Percentiles rank a stretch among this genome's conserved stretches.
phyloP scores from a whole-genome alignment of 148 eudicot species.

The Arctostaphylos glauca region DNA sequence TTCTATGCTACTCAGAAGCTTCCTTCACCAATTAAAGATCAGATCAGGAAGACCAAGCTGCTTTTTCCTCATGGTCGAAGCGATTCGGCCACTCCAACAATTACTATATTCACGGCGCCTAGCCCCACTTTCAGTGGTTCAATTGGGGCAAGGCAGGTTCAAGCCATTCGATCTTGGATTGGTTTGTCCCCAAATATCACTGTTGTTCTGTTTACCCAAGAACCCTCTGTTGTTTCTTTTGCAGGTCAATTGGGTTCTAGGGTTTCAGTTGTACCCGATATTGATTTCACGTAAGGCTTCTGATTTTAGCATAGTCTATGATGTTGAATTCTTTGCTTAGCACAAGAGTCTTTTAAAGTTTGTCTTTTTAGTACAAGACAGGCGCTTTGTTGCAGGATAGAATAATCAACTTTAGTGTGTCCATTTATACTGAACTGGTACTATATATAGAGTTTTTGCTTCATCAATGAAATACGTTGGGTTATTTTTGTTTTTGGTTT shows the following conservation, averaged over 20 bases:
- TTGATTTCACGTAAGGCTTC: conserved; percentile 1
- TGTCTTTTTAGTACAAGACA: not conserved
- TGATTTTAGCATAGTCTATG: not conserved
- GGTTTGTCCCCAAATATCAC: conserved; percentile 1
- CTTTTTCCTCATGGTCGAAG: not conserved
- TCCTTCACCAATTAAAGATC: not conserved
- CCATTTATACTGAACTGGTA: not conserved
- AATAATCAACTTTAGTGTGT: not conserved
- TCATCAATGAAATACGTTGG: not conserved
- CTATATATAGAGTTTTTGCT: not conserved
- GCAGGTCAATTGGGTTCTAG: not conserved
- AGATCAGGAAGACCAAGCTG: not conserved
- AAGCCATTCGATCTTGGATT: conserved; percentile 3
- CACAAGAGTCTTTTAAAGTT: not conserved
- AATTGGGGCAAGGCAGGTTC: conserved; percentile 6
- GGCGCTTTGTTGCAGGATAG: not conserved
- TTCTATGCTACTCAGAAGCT: conserved; percentile 8
- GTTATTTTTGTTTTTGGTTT: not conserved
- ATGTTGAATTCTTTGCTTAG: not conserved
- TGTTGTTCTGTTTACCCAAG: not conserved
- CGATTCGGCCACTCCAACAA: not conserved
- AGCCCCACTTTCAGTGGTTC: not conserved
- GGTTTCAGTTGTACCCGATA: not conserved
- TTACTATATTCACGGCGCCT: conserved; percentile 5
- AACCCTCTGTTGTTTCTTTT: not conserved